These are phyloP conservation scores for Inga oerstediana DNA, from an alignment of 306 rosid genomes.

Conservation along the genomic window DNA sequence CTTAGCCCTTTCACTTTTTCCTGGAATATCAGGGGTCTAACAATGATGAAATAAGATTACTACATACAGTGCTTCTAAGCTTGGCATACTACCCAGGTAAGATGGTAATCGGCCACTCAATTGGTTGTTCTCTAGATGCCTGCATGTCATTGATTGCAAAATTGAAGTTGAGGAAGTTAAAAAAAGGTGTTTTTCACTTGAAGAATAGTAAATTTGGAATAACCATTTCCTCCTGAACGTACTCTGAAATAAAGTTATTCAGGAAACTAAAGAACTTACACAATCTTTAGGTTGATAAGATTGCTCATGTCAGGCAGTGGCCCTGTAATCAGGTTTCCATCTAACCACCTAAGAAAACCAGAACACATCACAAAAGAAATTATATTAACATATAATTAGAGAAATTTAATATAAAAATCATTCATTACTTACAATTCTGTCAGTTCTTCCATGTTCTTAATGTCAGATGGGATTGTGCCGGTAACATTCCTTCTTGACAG, in stretches of 20 bases:
- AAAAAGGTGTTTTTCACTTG: slow-evolving; percentile 12
- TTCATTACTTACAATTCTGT: slow-evolving; percentile 75
- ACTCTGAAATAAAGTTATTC: neutral
- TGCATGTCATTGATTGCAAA: slow-evolving; percentile 43
- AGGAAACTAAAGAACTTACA: slow-evolving; percentile 60
- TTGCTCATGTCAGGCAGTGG: slow-evolving; percentile 82
- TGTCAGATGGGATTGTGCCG: slow-evolving; percentile 75
- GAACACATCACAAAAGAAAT: slow-evolving; percentile 26
- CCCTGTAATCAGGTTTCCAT: slow-evolving; percentile 73
- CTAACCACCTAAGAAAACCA: slow-evolving; percentile 74
- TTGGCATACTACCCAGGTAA: slow-evolving; percentile 76
- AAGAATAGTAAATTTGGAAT: slow-evolving; percentile 26
- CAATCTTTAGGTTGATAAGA: slow-evolving; percentile 78
- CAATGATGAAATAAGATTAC: slow-evolving; percentile 25
- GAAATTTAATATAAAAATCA: neutral
- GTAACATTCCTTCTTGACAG: slow-evolving; percentile 65
- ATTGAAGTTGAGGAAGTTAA: neutral
- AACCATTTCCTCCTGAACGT: neutral
- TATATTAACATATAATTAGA: neutral
- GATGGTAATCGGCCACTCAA: slow-evolving; percentile 78
- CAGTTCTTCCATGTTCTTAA: slow-evolving; percentile 71
- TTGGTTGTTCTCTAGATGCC: slow-evolving; percentile 93
- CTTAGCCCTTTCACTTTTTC: neutral
- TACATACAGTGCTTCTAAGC: slow-evolving; percentile 85
- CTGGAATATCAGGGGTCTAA: slow-evolving; percentile 16